These are phyloP conservation scores for Colletotrichum sp. DNA, from an alignment of 2,329 filamentous ascomycete genomes.

Conservation along the genomic window DNA sequence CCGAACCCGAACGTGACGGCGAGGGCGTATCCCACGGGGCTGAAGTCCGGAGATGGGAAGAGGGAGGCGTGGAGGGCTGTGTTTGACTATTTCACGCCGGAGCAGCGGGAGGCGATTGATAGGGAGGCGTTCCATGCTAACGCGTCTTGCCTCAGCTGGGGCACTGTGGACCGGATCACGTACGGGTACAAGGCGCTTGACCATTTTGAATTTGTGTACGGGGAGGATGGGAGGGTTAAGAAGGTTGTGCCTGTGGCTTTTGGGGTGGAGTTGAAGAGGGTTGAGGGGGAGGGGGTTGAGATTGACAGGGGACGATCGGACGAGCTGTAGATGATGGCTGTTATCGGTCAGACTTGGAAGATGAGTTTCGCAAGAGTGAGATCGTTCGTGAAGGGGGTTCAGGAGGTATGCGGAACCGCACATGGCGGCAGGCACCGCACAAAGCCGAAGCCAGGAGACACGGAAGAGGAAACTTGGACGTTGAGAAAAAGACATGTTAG, in stretches of 20 bases:
- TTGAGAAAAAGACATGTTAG: no score
- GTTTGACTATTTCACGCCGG: constrained; percentile 26
- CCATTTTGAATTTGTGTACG: constrained; percentile 30
- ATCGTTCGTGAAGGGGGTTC: no score
- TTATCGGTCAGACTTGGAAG: no score
- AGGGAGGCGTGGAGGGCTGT: constrained; percentile 37
- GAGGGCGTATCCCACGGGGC: constrained; percentile 22
- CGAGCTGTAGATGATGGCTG: not conserved
- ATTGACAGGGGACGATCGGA: not conserved
- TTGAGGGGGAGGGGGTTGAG: not conserved
- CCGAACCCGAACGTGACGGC: constrained; percentile 14
- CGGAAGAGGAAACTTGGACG: no score
- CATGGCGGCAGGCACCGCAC: no score
- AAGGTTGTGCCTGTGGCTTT: constrained; percentile 7
- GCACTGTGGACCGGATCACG: constrained; percentile 32
- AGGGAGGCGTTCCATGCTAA: constrained; percentile 29
- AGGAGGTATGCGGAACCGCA: no score
- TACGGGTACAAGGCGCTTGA: constrained; percentile 32
- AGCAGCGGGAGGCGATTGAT: constrained; percentile 24
- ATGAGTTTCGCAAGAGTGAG: no score
- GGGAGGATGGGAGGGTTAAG: not conserved
- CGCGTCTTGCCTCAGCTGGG: constrained; percentile 35
- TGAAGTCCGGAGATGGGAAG: not conserved
- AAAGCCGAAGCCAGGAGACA: no score
- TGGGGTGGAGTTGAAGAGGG: not conserved